These are phyloP conservation scores for Suillus subluteus DNA, from an alignment of 768 basidiomycete species.

Conservation along the genomic window DNA sequence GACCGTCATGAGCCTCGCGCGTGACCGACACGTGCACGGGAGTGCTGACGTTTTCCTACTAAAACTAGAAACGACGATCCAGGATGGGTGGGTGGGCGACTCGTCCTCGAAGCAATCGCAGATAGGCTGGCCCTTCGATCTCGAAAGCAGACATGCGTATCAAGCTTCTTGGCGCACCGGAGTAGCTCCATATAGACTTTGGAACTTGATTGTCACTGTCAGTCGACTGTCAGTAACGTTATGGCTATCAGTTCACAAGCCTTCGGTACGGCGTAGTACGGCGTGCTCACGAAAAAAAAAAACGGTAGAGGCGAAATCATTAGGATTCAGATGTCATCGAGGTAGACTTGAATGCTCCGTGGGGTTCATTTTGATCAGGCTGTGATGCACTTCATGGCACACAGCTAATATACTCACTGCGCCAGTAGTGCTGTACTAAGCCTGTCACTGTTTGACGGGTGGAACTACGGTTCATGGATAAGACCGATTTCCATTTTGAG, in stretches of 20 bases:
- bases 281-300: background rate
- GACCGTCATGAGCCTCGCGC: background rate
- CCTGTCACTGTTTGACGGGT: too few relatives aligned
- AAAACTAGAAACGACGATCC: background rate
- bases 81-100: background rate
- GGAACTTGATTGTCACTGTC: background rate
- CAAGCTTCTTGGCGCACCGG: background rate
- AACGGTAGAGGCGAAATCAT: background rate
- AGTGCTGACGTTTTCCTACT: background rate
- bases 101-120: background rate
- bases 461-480: background rate
- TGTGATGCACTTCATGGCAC: background rate
- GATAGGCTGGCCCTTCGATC: background rate
- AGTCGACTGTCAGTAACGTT: background rate
- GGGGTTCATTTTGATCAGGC: background rate
- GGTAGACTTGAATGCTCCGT: background rate
- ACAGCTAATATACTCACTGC: background rate
- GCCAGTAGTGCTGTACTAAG: background rate
- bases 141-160: background rate
- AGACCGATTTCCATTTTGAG: conserved; percentile 12
- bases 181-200: background rate
- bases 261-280: background rate
- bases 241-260: background rate
- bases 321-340: background rate
- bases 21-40: background rate